Conservation (phyloP, 169 alveolate species). For the Eimeria falciformis region DNA sequence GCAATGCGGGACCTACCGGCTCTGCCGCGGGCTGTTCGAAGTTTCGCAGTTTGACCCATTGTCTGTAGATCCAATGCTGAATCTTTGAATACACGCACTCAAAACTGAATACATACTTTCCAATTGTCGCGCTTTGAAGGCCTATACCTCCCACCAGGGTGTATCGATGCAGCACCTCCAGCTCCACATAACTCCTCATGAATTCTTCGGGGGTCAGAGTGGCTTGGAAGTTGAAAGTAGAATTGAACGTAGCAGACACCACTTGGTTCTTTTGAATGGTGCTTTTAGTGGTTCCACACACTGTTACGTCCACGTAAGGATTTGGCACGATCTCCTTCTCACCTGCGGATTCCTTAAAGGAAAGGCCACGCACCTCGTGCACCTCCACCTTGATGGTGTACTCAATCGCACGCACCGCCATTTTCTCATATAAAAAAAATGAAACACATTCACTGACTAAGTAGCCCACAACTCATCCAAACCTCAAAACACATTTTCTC, state of each 20-base stretch:
- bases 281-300: conserved; percentile 79
- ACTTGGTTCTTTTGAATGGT: conserved; percentile 82
- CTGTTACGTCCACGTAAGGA: conserved; percentile 83
- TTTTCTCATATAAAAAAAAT: no score
- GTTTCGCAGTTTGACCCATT: conserved; percentile 80
- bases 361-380: conserved; percentile 80
- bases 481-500: neutral
- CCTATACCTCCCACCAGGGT: conserved; percentile 73
- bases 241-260: conserved; percentile 79
- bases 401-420: conserved; percentile 78
- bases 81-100: conserved; percentile 79
- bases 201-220: conserved; percentile 81
- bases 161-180: conserved; percentile 82
- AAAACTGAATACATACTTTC: conserved; percentile 81
- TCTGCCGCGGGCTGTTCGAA: conserved; percentile 80
- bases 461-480: neutral
- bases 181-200: conserved; percentile 79
- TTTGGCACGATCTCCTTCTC: conserved; percentile 81
- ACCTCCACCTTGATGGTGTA: conserved; percentile 82
- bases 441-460: neutral
- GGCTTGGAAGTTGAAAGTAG: conserved; percentile 81
- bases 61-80: conserved; percentile 84
- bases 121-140: conserved; percentile 81
- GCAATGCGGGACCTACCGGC: conserved; percentile 23
- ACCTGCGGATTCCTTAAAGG: conserved; percentile 78